Evolutionary conservation across 441 rosid species (phyloP).

Genomic region (Adansonia madagascariensis): DNA sequence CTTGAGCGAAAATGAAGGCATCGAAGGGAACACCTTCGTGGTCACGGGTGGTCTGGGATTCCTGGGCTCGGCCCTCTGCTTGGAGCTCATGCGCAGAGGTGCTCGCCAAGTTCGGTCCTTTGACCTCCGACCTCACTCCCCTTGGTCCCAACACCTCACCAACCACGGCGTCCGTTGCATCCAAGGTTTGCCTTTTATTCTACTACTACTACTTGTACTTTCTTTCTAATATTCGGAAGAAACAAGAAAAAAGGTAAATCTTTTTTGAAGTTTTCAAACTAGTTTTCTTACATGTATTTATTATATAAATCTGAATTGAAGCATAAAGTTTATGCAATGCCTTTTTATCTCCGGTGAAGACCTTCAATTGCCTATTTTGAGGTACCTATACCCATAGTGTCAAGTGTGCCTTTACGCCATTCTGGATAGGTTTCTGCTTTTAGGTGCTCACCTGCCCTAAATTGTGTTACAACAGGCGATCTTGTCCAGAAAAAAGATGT

Average conservation of each 20-base stretch:
- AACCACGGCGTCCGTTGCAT: slow-evolving; percentile 56
- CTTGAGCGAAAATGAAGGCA: slow-evolving; percentile 74
- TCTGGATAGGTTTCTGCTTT: background rate
- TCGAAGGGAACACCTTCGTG: slow-evolving; percentile 61
- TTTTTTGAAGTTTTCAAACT: background rate
- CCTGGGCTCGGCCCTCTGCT: slow-evolving; percentile 77
- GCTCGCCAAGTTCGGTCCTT: slow-evolving; percentile 84
- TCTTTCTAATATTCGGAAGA: background rate
- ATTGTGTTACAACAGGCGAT: slow-evolving; percentile 54
- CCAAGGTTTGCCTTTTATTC: slow-evolving; percentile 46
- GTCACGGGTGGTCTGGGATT: slow-evolving; percentile 83
- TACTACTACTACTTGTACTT: background rate
- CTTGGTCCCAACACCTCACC: slow-evolving; percentile 62
- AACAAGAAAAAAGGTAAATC: background rate
- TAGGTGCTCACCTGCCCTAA: background rate
- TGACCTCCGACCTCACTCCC: slow-evolving; percentile 61
- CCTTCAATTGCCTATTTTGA: background rate
- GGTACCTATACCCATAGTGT: background rate
- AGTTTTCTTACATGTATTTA: background rate
- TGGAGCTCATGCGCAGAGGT: slow-evolving; percentile 80
- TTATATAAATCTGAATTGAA: background rate
- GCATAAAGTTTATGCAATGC: background rate
- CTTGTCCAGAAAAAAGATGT: slow-evolving; percentile 60
- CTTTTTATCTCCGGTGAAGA: background rate
- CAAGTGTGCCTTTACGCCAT: background rate